Evolutionary conservation across 352 stramenopile genomes (phyloP).

Genomic region (Pythium volutum): DNA sequence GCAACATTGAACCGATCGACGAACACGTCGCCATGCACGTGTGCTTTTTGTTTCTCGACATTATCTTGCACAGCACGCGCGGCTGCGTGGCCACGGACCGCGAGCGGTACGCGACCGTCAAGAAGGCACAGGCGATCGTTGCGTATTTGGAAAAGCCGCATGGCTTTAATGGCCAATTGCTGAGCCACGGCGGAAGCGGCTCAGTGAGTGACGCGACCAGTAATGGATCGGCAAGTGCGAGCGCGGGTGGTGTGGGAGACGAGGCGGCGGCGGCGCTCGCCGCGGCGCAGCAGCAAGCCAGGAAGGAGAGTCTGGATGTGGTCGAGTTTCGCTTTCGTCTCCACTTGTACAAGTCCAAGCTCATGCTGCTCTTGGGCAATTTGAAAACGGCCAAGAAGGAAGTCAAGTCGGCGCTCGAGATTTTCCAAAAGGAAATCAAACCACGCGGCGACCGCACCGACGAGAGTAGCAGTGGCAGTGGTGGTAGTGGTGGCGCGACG

Average conservation of each 20-base stretch:
- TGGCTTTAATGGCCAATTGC: constrained; percentile 78
- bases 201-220: too few relatives aligned
- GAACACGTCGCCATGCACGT: constrained; percentile 92
- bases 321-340: constrained; percentile 90
- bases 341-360: constrained; percentile 92
- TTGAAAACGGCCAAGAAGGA: constrained; percentile 91
- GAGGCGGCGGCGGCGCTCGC: constrained; percentile 26
- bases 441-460: constrained; percentile 25
- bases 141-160: constrained; percentile 90
- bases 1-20: constrained; percentile 89
- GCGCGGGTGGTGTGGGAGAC: neutral
- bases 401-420: constrained; percentile 90
- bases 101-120: constrained; percentile 59
- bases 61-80: constrained; percentile 87
- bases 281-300: constrained; percentile 51
- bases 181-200: constrained; percentile 31
- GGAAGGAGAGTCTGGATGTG: constrained; percentile 52
- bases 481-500: neutral
- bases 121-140: constrained; percentile 86
- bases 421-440: constrained; percentile 92
- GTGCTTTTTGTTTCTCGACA: constrained; percentile 91
- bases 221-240: constrained; percentile 9
- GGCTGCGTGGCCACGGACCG: constrained; percentile 80
- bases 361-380: constrained; percentile 85
- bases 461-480: neutral